Percentiles rank a stretch among this genome's conserved stretches.
These are phyloP conservation scores for Mangifera indica DNA, from an alignment of 345 rosid genomes.

Conservation along the genomic window DNA sequence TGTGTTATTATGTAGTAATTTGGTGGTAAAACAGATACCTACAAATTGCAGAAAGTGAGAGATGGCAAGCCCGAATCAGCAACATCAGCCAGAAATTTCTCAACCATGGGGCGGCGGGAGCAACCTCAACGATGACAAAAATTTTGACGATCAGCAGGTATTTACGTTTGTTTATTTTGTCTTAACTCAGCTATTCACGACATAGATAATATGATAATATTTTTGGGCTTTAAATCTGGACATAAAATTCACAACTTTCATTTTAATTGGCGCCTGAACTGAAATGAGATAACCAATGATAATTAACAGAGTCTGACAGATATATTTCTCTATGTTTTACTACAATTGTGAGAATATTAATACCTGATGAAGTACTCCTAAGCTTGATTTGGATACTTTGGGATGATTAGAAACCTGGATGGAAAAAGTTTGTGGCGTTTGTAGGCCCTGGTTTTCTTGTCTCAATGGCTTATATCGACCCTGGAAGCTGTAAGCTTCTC, in stretches of 20 bases:
- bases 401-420: slow-evolving; percentile 47
- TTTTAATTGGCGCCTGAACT: too few relatives aligned
- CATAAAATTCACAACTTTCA: too few relatives aligned
- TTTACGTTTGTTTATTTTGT: not conserved
- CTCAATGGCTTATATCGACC: slow-evolving; percentile 65
- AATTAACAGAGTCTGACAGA: too few relatives aligned
- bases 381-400: too few relatives aligned
- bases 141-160: slow-evolving; percentile 16
- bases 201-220: too few relatives aligned
- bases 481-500: slow-evolving; percentile 45
- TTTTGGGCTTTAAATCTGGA: too few relatives aligned
- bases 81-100: slow-evolving; percentile 5
- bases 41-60: not conserved
- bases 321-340: too few relatives aligned
- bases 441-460: slow-evolving; percentile 71
- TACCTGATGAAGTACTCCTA: not conserved
- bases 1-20: too few relatives aligned
- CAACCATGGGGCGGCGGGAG: slow-evolving; percentile 12
- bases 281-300: not conserved
- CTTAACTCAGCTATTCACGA: too few relatives aligned
- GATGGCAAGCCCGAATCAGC: slow-evolving; percentile 28
- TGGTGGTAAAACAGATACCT: not conserved
- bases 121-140: slow-evolving; percentile 26
- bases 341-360: too few relatives aligned
- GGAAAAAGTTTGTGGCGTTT: slow-evolving; percentile 50